A percentile compares a stretch with the other conserved stretches of the same genome.
Conservation (phyloP, 225 moss, liverwort and hornwort genomes). For the Takakia lepidozioides region DNA sequence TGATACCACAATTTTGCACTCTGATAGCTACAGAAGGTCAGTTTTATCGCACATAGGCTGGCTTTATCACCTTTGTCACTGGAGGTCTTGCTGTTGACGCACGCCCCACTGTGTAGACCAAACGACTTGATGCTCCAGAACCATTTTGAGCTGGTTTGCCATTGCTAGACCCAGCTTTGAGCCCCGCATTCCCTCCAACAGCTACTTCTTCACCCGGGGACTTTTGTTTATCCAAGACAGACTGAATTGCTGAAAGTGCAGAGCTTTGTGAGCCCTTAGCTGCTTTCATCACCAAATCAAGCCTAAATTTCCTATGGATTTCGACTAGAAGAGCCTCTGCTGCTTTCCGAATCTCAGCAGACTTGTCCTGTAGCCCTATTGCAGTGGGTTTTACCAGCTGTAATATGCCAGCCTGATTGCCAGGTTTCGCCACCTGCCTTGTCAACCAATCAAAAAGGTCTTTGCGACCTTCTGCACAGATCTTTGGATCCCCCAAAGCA, state of each 20-base stretch:
- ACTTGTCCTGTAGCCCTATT: conserved; percentile 3
- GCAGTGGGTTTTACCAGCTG: conserved; percentile 67
- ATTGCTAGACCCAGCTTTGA: not conserved
- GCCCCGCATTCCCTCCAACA: not conserved
- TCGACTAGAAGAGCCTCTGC: conserved; percentile 17
- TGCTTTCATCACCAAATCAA: not conserved
- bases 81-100: not conserved
- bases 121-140: not conserved
- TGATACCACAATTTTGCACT: too few species aligned
- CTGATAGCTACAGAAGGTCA: not conserved
- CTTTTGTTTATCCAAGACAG: not conserved
- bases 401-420: conserved; percentile 52
- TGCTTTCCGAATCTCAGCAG: conserved; percentile 7
- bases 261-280: not conserved
- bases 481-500: conserved; percentile 69
- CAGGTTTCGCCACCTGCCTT: conserved; percentile 57
- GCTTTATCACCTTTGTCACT: not conserved
- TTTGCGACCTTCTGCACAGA: conserved; percentile 86
- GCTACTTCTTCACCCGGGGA: not conserved
- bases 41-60: not conserved
- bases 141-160: not conserved
- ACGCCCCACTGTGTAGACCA: not conserved
- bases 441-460: conserved; percentile 88
- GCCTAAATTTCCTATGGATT: conserved; percentile 3
- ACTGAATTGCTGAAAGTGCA: not conserved